Evolutionary conservation across 1,139 yeast species (phyloP).

Genomic region (Lodderomyces theae): DNA sequence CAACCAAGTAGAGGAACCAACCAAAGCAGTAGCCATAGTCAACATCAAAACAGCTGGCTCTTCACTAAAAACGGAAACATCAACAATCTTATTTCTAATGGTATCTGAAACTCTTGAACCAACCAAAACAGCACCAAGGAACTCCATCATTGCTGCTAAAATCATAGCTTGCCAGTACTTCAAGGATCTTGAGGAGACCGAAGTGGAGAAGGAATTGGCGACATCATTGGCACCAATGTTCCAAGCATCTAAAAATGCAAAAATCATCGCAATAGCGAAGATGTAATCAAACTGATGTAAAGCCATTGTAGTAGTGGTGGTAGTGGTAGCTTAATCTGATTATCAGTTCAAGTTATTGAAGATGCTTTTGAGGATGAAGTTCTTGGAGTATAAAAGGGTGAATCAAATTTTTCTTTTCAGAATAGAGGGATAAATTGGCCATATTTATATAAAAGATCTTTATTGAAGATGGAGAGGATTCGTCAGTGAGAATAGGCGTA

Average conservation of each 20-base stretch:
- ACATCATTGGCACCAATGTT: constrained; percentile 84
- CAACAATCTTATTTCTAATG: constrained; percentile 60
- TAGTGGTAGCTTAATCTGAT: background rate
- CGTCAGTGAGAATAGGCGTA: background rate
- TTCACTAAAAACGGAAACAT: constrained; percentile 44
- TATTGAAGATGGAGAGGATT: background rate
- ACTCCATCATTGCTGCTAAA: constrained; percentile 65
- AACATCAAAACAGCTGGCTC: constrained; percentile 73
- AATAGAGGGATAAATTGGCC: background rate
- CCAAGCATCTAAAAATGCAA: constrained; percentile 80
- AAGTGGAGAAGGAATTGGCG: constrained; percentile 76
- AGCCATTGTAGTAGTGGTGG: constrained; percentile 19
- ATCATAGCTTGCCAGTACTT: constrained; percentile 76
- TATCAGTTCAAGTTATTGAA: constrained; percentile 2
- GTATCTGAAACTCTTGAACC: constrained; percentile 73
- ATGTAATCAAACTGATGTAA: constrained; percentile 63
- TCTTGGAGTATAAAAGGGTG: background rate
- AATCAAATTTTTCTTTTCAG: background rate
- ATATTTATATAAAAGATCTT: constrained; percentile 1
- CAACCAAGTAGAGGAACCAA: constrained; percentile 75
- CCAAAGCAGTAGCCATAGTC: constrained; percentile 71
- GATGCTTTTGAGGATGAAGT: constrained; percentile 1
- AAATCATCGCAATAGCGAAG: constrained; percentile 64
- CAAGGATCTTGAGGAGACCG: constrained; percentile 66
- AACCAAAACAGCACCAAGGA: constrained; percentile 70